These are phyloP conservation scores for Acacia pycnantha DNA, from an alignment of 331 rosid genomes.

Conservation along the genomic window DNA sequence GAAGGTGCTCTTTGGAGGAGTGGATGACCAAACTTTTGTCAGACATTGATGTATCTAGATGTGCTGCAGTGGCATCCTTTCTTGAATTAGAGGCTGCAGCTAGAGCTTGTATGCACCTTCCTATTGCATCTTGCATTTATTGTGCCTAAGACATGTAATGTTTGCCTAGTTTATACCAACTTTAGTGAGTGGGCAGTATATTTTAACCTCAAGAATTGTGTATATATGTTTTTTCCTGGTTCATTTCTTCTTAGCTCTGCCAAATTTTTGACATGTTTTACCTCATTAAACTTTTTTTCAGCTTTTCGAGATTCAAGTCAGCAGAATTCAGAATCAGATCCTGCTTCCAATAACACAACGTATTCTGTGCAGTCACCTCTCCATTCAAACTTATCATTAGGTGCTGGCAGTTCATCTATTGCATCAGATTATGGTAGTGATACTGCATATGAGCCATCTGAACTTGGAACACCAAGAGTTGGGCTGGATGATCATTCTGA, in stretches of 20 bases:
- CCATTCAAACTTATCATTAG: constrained; percentile 46
- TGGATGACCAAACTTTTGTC: constrained; percentile 89
- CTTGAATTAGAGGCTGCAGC: constrained; percentile 97
- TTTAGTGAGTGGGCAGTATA: background rate
- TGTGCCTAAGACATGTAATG: constrained; percentile 24
- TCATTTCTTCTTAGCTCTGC: background rate
- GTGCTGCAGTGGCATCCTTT: constrained; percentile 89
- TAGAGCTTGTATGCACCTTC: constrained; percentile 80
- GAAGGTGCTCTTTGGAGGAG: constrained; percentile 95
- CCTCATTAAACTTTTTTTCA: constrained; percentile 34
- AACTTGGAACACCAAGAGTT: constrained; percentile 75
- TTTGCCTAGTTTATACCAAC: constrained; percentile 17
- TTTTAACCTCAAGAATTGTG: background rate
- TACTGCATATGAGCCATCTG: constrained; percentile 89
- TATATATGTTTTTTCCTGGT: background rate
- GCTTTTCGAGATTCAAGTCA: constrained; percentile 64
- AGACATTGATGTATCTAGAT: constrained; percentile 90
- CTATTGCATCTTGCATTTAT: constrained; percentile 27
- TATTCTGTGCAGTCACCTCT: constrained; percentile 41
- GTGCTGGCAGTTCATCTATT: constrained; percentile 71
- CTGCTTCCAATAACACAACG: constrained; percentile 33
- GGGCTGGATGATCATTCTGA: constrained; percentile 86
- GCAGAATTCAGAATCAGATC: constrained; percentile 43
- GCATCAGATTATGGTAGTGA: constrained; percentile 85
- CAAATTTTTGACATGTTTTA: constrained; percentile 22